Evolutionary conservation across 2,329 filamentous ascomycete species (phyloP).

Genomic region (Uncinocarpus reesii): DNA sequence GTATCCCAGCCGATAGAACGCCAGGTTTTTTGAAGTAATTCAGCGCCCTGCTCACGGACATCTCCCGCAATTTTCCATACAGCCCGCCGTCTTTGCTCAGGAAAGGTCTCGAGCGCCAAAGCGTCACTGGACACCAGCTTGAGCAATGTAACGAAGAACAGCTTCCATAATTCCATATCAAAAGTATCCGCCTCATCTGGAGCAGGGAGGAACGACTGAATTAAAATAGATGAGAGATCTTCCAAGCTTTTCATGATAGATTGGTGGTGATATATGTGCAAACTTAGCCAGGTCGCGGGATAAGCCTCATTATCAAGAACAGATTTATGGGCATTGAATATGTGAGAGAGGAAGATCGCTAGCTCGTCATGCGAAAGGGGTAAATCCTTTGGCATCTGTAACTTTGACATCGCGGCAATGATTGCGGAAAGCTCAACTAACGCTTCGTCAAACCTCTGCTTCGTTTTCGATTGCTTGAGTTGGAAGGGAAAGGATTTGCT

Average conservation of each 20-base stretch:
- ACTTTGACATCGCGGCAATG: slow-evolving; percentile 68
- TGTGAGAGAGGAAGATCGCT: slow-evolving; percentile 62
- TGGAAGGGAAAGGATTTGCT: slow-evolving; percentile 85
- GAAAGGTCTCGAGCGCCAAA: slow-evolving; percentile 86
- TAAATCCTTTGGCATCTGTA: slow-evolving; percentile 62
- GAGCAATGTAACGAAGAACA: slow-evolving; percentile 80
- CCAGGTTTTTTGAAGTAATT: slow-evolving; percentile 76
- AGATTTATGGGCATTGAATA: slow-evolving; percentile 76
- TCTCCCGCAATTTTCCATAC: slow-evolving; percentile 99
- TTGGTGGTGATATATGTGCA: slow-evolving; percentile 86
- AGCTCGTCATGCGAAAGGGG: slow-evolving; percentile 69
- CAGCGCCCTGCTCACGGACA: slow-evolving; percentile 81
- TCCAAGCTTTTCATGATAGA: slow-evolving; percentile 78
- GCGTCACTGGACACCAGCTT: slow-evolving; percentile 82
- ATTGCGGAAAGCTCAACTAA: slow-evolving; percentile 82
- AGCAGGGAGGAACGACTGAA: slow-evolving; percentile 74
- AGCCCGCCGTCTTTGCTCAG: slow-evolving; percentile 87
- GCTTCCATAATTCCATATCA: slow-evolving; percentile 86
- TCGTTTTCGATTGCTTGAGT: slow-evolving; percentile 52
- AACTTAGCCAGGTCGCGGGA: slow-evolving; percentile 78
- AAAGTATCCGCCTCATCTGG: slow-evolving; percentile 87
- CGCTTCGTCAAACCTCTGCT: slow-evolving; percentile 67
- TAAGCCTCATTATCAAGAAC: slow-evolving; percentile 84
- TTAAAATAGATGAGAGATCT: slow-evolving; percentile 66
- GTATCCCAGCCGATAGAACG: slow-evolving; percentile 96